Evolutionary conservation across 2,329 filamentous ascomycete genomes (phyloP), one percentile per base, ranked within the genome.

Genomic region (Botrytis hyacinthi): DNA sequence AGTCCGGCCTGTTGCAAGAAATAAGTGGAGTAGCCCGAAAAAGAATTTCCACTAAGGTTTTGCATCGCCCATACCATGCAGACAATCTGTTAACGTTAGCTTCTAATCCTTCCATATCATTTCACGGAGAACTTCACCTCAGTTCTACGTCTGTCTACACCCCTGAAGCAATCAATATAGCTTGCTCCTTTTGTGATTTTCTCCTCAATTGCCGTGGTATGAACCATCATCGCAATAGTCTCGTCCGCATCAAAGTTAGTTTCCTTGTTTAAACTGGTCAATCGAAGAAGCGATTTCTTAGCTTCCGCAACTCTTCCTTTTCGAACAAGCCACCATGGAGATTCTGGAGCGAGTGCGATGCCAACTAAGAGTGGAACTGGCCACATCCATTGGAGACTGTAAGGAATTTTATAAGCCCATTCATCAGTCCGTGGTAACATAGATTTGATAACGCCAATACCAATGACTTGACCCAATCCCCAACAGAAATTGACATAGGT

Each of bases 61-160:
- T 92, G 90, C 4, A 89, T 89, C 5, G 87, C 86, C 83, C 90
- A 92, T 10, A 90, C 88, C 80, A 90, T 89, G 74, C 84, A 83
- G 6, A 86, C 84, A 48, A 89, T 87, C 78, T 72, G 37, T 57
- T 20, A 20, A 18, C 26, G 22, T 70, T 46, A 62, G 14, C 35
- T 32, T 8, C 26, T 20, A 3, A 5, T 35, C 12, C 20, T 37
- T 22, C 3, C 32, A 7, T 14, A n/a, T 61, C 16, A 37, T 16
- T 9, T 26, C 9, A n/a, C 9, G 16, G 32, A 7, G n/a, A 26
- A 4, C 14, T 26, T 72, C 32, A 67, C 70, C 71, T 88, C 87
- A 0, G 87, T 88, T 32, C 87, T 84, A n/a, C 86, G 83, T 29
- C 84, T 78, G 74, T 87, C 86, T 57, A 83, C 81, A 0, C 84